phyloP scores from a whole-genome alignment of 148 eudicot genomes.

The Rhododendron ovatum region DNA sequence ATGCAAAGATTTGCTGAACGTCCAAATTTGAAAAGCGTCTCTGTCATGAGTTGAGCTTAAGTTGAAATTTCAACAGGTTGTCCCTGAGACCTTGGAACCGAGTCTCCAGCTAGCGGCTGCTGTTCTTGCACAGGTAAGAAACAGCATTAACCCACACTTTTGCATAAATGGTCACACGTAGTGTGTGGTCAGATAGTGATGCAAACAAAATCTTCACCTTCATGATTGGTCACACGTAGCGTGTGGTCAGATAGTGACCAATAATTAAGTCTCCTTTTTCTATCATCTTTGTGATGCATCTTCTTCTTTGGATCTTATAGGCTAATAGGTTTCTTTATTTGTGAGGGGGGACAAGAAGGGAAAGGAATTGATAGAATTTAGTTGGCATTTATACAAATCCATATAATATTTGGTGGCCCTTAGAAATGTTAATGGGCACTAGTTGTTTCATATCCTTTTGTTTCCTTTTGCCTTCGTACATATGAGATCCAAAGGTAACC shows the following conservation, averaged over 20 bases:
- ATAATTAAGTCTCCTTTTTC: not conserved
- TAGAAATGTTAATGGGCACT: not conserved
- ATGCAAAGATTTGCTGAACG: not conserved
- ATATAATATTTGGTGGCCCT: not conserved
- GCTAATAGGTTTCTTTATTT: not conserved
- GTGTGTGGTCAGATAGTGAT: not conserved
- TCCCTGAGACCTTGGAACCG: constrained; percentile 95
- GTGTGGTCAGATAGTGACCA: not conserved
- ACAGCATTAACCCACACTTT: not conserved
- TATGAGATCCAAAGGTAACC: not conserved
- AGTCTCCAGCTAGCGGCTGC: constrained; percentile 95
- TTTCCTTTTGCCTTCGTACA: not conserved
- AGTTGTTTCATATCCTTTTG: not conserved
- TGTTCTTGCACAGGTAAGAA: constrained; percentile 85
- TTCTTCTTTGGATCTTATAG: not conserved
- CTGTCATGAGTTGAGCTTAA: constrained; percentile 7
- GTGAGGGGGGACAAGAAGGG: not conserved
- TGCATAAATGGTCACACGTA: not conserved
- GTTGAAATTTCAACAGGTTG: constrained; percentile 50
- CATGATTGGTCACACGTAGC: not conserved
- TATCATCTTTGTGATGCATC: not conserved
- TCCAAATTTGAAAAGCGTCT: not conserved
- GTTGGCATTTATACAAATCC: not conserved
- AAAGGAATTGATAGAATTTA: not conserved
- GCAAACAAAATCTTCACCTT: no score